Percentiles rank a stretch among this genome's conserved stretches.
Conservation (phyloP, 768 basidiomycete genomes). For the Ramaria sp. region DNA sequence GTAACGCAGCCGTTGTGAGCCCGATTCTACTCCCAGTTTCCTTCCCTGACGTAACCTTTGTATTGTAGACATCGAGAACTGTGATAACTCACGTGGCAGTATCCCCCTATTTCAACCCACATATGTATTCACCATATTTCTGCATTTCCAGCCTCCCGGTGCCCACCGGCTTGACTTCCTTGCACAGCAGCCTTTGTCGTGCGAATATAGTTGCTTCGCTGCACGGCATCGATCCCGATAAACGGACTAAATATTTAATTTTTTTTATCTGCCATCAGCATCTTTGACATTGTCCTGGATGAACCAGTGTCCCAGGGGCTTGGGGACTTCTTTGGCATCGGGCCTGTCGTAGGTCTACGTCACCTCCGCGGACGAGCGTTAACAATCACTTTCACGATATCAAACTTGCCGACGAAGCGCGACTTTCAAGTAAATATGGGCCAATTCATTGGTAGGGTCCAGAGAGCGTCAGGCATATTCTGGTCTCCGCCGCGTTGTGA, state of each 20-base stretch:
- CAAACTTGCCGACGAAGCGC: neutral
- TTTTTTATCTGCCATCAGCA: neutral
- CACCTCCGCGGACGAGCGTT: slow-evolving; percentile 1
- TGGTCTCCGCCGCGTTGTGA: neutral
- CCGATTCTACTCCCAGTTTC: neutral
- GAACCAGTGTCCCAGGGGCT: neutral
- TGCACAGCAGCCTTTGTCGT: neutral
- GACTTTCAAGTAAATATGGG: neutral
- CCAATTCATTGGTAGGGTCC: neutral
- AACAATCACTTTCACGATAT: neutral
- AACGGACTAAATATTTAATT: neutral
- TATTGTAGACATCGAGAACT: neutral
- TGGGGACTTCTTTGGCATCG: neutral
- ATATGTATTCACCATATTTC: neutral
- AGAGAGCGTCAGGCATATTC: neutral
- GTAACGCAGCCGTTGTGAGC: neutral
- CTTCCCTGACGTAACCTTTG: neutral
- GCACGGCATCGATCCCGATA: neutral
- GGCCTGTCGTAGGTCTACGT: slow-evolving; percentile 1
- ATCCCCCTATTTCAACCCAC: neutral
- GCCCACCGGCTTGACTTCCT: neutral
- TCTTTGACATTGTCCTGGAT: neutral
- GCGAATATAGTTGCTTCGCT: neutral
- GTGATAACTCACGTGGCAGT: neutral
- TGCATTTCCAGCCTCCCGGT: neutral